Evolutionary conservation across 345 rosid species (phyloP).

Genomic region (Brassica juncea): DNA sequence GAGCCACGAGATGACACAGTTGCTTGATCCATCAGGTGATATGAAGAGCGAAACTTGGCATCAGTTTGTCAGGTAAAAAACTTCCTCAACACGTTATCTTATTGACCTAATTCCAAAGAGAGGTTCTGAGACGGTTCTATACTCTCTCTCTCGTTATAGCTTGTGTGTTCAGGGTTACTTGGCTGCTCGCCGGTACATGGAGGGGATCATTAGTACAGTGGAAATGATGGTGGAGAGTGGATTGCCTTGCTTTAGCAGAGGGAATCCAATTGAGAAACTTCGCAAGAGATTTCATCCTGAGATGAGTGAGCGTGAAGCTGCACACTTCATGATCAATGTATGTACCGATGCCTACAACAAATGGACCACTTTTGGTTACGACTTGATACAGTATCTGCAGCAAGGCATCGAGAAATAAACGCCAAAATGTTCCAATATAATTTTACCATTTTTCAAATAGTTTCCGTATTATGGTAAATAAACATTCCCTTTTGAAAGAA

Average conservation of each 20-base stretch:
- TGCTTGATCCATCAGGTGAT: conserved; percentile 75
- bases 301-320: conserved; percentile 92
- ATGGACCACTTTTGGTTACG: conserved; percentile 83
- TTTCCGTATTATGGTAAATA: too few species aligned
- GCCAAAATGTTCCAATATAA: neutral
- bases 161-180: conserved; percentile 83
- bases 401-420: conserved; percentile 84
- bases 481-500: too few species aligned
- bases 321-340: conserved; percentile 68
- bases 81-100: neutral
- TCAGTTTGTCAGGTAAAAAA: conserved; percentile 66
- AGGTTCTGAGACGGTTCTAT: neutral
- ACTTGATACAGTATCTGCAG: conserved; percentile 83
- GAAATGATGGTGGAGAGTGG: conserved; percentile 86
- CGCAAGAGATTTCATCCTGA: conserved; percentile 87
- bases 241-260: conserved; percentile 84
- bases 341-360: conserved; percentile 88
- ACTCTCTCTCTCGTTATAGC: conserved; percentile 36
- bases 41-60: conserved; percentile 88
- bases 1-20: conserved; percentile 95
- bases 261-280: conserved; percentile 80
- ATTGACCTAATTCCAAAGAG: neutral
- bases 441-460: too few species aligned
- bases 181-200: conserved; percentile 76
- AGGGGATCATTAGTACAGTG: conserved; percentile 74